These are phyloP conservation scores for Phoma herbarum DNA, from an alignment of 2,329 filamentous ascomycete genomes.

Conservation along the genomic window DNA sequence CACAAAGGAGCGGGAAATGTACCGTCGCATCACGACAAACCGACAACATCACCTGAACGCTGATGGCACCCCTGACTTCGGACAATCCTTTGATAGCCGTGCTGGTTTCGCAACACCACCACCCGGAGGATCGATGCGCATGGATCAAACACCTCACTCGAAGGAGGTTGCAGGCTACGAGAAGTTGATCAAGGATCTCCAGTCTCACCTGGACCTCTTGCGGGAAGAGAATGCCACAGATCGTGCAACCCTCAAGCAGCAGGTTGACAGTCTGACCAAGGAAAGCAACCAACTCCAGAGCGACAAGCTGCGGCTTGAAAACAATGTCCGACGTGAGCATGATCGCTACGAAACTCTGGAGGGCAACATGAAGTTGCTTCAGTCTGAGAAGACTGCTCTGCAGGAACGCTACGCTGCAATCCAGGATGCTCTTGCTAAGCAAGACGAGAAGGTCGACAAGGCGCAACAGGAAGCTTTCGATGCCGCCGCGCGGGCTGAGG, in stretches of 20 bases:
- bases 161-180: slow-evolving; percentile 74
- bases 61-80: slow-evolving; percentile 39
- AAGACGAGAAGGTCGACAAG: slow-evolving; percentile 89
- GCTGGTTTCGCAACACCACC: slow-evolving; percentile 53
- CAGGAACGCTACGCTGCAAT: slow-evolving; percentile 81
- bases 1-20: slow-evolving; percentile 96
- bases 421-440: slow-evolving; percentile 84
- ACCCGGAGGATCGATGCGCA: slow-evolving; percentile 47
- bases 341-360: slow-evolving; percentile 91
- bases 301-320: slow-evolving; percentile 80
- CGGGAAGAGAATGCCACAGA: slow-evolving; percentile 85
- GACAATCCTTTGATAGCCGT: slow-evolving; percentile 31
- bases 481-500: slow-evolving; percentile 80
- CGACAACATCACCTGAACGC: slow-evolving; percentile 67
- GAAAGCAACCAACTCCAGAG: slow-evolving; percentile 85
- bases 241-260: slow-evolving; percentile 81
- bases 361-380: slow-evolving; percentile 82
- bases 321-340: slow-evolving; percentile 80
- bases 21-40: slow-evolving; percentile 90
- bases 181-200: slow-evolving; percentile 83
- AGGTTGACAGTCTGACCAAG: slow-evolving; percentile 80
- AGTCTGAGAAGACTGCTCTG: slow-evolving; percentile 84
- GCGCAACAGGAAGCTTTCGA: slow-evolving; percentile 93
- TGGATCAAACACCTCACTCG: slow-evolving; percentile 59
- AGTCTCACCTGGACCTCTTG: slow-evolving; percentile 88